Percentiles rank a stretch among this genome's conserved stretches.
Evolutionary conservation across 108 stramenopile species (phyloP).

Genomic region (Conticribra guillardii): DNA sequence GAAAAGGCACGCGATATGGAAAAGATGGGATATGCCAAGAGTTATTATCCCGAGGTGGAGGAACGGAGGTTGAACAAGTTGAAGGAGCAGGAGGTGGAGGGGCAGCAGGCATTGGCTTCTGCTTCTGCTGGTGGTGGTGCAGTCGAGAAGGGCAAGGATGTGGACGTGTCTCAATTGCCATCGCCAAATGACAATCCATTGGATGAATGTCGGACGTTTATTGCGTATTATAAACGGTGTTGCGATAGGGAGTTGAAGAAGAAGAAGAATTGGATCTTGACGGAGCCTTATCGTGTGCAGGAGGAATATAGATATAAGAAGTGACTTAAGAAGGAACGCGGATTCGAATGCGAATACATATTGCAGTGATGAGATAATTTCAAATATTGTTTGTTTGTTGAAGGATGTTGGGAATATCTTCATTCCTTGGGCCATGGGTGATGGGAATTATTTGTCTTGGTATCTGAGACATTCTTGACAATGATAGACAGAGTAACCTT

Average conservation of each 20-base stretch:
- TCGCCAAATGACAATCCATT: constrained; percentile 80
- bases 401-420: too few species aligned
- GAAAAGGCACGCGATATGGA: constrained; percentile 87
- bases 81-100: constrained; percentile 9
- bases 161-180: constrained; percentile 52
- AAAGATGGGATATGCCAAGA: constrained; percentile 73
- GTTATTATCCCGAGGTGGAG: constrained; percentile 74
- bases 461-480: too few species aligned
- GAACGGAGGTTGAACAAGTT: constrained; percentile 36
- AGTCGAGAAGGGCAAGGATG: constrained; percentile 36
- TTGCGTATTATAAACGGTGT: constrained; percentile 84
- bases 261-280: constrained; percentile 87
- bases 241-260: constrained; percentile 86
- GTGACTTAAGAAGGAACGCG: too few species aligned
- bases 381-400: too few species aligned
- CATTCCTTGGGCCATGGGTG: too few species aligned
- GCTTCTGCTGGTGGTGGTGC: constrained; percentile 23
- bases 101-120: constrained; percentile 17
- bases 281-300: constrained; percentile 87
- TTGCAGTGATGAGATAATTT: too few species aligned
- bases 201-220: constrained; percentile 73
- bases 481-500: too few species aligned
- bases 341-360: too few species aligned
- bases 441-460: too few species aligned
- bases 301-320: constrained; percentile 87